Evolutionary conservation across 257 asterid genomes (phyloP), one percentile per base, ranked within the genome.

Genomic region (Dorcoceras hygrometricum): DNA sequence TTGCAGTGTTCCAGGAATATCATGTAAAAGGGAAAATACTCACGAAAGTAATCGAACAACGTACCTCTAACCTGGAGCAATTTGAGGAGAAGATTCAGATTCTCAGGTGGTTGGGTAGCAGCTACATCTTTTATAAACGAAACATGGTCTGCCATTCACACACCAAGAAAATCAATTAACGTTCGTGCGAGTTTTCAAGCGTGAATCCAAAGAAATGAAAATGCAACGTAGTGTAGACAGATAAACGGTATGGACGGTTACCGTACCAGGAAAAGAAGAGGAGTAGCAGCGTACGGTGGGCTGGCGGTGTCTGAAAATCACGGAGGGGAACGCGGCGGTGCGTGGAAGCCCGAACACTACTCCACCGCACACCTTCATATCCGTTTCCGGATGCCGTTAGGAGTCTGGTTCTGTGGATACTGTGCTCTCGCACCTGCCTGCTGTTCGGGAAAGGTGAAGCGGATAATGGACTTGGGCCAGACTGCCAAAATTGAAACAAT

Each of bases 31-130:
- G n/a, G 50, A 1, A 39, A 39, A 39, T 39, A 39, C n/a, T 12
- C 32, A 14, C 26, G 50, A 39, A 78, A 19, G 8, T 19, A n/a
- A n/a, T n/a, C n/a, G n/a, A n/a, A n/a, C n/a, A 55, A 11, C 78
- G 71, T 79, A 90, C 97, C 99, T 88, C 87, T 82, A 78, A 79
- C 82, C 87, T 85, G 87, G 74, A 90, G 96, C 75, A 93, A 77
- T 73, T 73, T 83, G 73, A 93, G 83, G 23, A 93, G 96, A 80
- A 82, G 79, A 65, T 74, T 83, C 95, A 93, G 84, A 80, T 88
- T 87, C 83, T 82, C 83, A 8, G 99, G 99, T 18, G 97, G 95
- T 62, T 88, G 79, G 34, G 88, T 67, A 56, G 81, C 89, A 50
- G 96, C 96, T 12, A 90, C 88, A 67, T 88, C 92, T 77, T 82